Percentiles rank a stretch among this genome's conserved stretches.
phyloP scores from a whole-genome alignment of 2,329 filamentous ascomycete species.

The Aureobasidium sp. region DNA sequence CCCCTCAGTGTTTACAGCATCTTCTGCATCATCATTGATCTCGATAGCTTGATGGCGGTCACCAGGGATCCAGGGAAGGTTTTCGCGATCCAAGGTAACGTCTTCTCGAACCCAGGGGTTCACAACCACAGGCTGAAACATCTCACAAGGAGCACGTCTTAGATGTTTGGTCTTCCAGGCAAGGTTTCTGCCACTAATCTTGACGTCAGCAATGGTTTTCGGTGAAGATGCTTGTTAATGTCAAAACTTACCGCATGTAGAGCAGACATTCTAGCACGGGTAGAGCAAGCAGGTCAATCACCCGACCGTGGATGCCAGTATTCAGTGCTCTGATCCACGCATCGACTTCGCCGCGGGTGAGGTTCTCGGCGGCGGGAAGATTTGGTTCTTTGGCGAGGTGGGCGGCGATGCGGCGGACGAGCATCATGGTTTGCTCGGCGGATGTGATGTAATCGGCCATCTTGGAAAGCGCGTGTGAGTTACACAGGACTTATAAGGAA shows the following conservation, averaged over 20 bases:
- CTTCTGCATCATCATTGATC: neutral
- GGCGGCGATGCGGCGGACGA: neutral
- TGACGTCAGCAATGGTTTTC: neutral
- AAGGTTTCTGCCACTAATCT: neutral
- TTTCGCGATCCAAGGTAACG: neutral
- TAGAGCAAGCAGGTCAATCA: neutral
- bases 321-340: slow-evolving; percentile 2
- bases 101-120: neutral
- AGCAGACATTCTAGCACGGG: neutral
- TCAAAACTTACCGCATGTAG: neutral
- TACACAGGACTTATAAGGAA: neutral
- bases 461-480: neutral
- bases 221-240: too few species aligned
- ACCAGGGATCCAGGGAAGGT: neutral
- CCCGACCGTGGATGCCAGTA: neutral
- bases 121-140: neutral
- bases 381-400: neutral
- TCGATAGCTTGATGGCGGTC: neutral
- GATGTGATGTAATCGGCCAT: neutral
- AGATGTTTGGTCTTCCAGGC: neutral
- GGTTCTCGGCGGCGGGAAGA: neutral
- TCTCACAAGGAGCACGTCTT: neutral
- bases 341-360: neutral
- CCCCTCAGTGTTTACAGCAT: neutral
- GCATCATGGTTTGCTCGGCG: neutral